Evolutionary conservation across 2,329 filamentous ascomycete genomes (phyloP).

Genomic region (Reticulascus tulasneorum): DNA sequence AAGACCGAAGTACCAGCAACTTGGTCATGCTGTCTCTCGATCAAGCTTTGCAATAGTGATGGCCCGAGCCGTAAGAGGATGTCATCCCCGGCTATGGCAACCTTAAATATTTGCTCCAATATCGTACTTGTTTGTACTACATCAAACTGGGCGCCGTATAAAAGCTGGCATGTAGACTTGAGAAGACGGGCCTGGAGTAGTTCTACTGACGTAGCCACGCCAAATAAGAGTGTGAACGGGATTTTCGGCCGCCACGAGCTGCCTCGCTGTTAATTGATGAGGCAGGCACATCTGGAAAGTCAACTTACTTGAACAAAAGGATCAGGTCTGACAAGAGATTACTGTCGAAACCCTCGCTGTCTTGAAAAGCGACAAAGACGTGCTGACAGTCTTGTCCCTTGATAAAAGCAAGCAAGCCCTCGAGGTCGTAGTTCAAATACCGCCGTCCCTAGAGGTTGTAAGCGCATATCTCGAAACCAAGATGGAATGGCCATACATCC

Average conservation of each 20-base stretch:
- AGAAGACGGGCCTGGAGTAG: constrained; percentile 72
- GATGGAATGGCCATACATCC: constrained; percentile 36
- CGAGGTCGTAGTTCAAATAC: constrained; percentile 75
- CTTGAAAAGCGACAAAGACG: constrained; percentile 71
- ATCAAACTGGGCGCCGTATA: constrained; percentile 72
- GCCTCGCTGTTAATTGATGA: neutral
- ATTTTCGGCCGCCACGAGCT: constrained; percentile 69
- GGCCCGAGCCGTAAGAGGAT: constrained; percentile 61
- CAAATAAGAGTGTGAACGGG: constrained; percentile 72
- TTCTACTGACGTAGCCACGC: constrained; percentile 77
- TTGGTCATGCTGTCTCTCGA: constrained; percentile 73
- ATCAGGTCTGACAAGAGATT: constrained; percentile 68
- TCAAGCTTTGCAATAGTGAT: constrained; percentile 55
- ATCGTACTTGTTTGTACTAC: constrained; percentile 69
- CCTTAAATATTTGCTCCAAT: constrained; percentile 67
- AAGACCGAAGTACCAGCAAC: constrained; percentile 73
- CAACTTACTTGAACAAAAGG: constrained; percentile 59
- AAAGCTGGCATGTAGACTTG: constrained; percentile 61
- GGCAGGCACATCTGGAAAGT: neutral
- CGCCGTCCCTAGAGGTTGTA: constrained; percentile 48
- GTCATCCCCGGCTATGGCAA: constrained; percentile 55
- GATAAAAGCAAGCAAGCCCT: constrained; percentile 61
- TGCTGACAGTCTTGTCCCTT: constrained; percentile 49
- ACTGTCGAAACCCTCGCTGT: constrained; percentile 78
- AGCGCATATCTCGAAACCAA: constrained; percentile 5